Evolutionary conservation across 164 flowering plant genomes (phyloP).

Genomic region (Liriodendron chinense): DNA sequence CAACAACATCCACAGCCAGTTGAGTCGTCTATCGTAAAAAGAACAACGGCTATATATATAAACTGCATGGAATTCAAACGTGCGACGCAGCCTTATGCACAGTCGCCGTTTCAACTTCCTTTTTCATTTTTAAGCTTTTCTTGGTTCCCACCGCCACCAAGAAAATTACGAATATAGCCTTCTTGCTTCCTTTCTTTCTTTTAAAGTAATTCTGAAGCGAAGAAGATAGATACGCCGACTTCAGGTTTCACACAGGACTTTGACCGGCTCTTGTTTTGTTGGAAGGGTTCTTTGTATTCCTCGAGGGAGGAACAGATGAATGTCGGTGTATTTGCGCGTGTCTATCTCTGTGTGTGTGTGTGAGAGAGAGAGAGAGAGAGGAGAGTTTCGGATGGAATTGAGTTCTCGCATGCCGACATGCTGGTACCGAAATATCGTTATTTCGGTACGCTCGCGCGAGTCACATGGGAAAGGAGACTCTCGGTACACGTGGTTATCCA

Average conservation of each 20-base stretch:
- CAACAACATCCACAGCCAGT: too few species aligned
- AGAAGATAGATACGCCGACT: background rate
- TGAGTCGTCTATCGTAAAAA: background rate
- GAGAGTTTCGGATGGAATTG: conserved; percentile 3
- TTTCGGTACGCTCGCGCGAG: background rate
- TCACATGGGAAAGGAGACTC: background rate
- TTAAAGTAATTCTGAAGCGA: background rate
- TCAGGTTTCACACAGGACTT: background rate
- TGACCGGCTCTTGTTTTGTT: background rate
- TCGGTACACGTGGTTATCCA: too few species aligned
- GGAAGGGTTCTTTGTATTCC: background rate
- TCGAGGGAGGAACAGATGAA: background rate
- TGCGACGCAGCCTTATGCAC: background rate
- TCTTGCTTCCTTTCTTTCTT: background rate
- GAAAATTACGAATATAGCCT: background rate
- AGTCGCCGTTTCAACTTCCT: background rate
- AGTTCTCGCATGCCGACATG: background rate
- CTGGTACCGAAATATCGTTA: too few species aligned
- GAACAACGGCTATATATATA: background rate
- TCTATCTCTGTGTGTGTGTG: background rate
- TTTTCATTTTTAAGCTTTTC: background rate
- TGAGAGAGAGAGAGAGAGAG: background rate
- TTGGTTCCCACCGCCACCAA: background rate
- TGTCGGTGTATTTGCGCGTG: background rate
- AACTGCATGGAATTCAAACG: conserved; percentile 1